phyloP scores from a whole-genome alignment of 2,329 filamentous ascomycete genomes.

The Fusarium scirpi region DNA sequence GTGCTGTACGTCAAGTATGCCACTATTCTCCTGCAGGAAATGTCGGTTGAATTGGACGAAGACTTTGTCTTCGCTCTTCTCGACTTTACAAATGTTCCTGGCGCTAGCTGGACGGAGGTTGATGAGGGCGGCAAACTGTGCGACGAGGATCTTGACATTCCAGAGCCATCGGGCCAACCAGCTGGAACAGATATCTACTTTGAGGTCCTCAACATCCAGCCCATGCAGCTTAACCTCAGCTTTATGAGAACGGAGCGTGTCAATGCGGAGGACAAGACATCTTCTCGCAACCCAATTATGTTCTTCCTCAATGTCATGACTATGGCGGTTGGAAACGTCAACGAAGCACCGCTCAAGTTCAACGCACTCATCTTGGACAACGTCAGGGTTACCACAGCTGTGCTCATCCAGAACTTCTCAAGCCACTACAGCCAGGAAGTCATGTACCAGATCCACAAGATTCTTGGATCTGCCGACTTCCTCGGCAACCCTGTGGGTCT shows the following conservation, averaged over 20 bases:
- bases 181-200: slow-evolving; percentile 97
- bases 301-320: slow-evolving; percentile 99
- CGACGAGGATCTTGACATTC: slow-evolving; percentile 90
- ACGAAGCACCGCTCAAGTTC: slow-evolving; percentile 93
- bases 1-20: slow-evolving; percentile 99
- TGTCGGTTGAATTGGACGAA: slow-evolving; percentile 97
- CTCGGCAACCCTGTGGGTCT: slow-evolving; percentile 96
- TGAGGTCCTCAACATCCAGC: slow-evolving; percentile 94
- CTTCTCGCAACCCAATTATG: slow-evolving; percentile 93
- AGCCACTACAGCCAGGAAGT: slow-evolving; percentile 98
- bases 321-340: slow-evolving; percentile 99
- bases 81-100: slow-evolving; percentile 93
- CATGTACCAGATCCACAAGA: slow-evolving; percentile 95
- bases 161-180: slow-evolving; percentile 87
- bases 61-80: slow-evolving; percentile 97
- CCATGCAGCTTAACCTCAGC: slow-evolving; percentile 96
- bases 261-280: slow-evolving; percentile 94
- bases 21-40: slow-evolving; percentile 91
- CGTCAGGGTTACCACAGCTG: slow-evolving; percentile 86
- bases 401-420: slow-evolving; percentile 86
- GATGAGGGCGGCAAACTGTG: slow-evolving; percentile 87
- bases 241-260: slow-evolving; percentile 97
- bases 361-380: slow-evolving; percentile 97
- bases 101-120: slow-evolving; percentile 77
- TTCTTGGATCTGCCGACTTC: slow-evolving; percentile 97